Evolutionary conservation across 1,284 basidiomycete genomes (phyloP).

Genomic region (Apiotrichum gamsii): DNA sequence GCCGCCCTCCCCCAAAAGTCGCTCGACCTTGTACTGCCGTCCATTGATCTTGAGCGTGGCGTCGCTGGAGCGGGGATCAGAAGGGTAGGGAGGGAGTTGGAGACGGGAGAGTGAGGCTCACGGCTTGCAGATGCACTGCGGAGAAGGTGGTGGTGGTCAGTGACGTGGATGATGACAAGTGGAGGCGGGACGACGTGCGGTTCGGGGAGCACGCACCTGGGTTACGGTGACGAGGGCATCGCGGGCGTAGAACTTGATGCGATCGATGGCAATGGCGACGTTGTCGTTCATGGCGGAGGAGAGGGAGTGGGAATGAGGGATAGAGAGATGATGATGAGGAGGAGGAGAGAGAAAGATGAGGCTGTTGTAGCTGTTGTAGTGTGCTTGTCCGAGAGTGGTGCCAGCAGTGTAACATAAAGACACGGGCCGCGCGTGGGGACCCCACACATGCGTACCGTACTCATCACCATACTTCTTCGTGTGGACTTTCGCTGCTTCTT

Average conservation of each 20-base stretch:
- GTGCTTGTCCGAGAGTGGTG: not conserved
- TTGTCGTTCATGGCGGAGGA: slow-evolving; percentile 29
- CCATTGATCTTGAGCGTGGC: slow-evolving; percentile 85
- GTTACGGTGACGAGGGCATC: slow-evolving; percentile 35
- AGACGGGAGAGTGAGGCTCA: slow-evolving; percentile 12
- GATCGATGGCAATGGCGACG: slow-evolving; percentile 36
- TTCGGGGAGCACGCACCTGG: slow-evolving; percentile 22
- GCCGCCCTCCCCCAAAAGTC: slow-evolving; percentile 85
- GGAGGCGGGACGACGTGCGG: not conserved
- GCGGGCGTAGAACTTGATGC: slow-evolving; percentile 36
- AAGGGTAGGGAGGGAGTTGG: not conserved
- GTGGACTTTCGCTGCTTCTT: too few relatives aligned
- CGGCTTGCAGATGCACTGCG: slow-evolving; percentile 47
- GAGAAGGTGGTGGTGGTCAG: not conserved
- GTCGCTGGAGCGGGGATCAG: slow-evolving; percentile 32
- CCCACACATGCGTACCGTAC: too few relatives aligned
- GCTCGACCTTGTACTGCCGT: slow-evolving; percentile 80
- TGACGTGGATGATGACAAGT: not conserved
- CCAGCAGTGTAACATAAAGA: not conserved
- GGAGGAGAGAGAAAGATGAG: not conserved
- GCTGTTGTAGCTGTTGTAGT: too few relatives aligned
- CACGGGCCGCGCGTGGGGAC: too few relatives aligned
- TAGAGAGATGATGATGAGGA: not conserved
- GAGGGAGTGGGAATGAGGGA: not conserved
- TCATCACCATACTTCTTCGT: too few relatives aligned